Percentiles rank a stretch among this genome's conserved stretches.
These are phyloP conservation scores for Hygrophoropsis aurantiaca DNA, from an alignment of 768 basidiomycete genomes.

Conservation along the genomic window DNA sequence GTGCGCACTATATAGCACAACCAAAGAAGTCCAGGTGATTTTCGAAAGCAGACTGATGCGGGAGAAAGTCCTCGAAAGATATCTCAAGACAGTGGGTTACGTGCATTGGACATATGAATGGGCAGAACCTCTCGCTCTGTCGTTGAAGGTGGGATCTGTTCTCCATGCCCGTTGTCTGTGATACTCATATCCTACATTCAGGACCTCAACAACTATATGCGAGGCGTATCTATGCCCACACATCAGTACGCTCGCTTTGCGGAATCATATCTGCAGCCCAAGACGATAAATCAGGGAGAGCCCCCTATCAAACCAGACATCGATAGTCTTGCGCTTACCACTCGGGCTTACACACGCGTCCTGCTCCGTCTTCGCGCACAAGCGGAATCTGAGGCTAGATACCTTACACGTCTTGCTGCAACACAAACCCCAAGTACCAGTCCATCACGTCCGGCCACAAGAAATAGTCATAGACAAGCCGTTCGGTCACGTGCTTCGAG, in stretches of 20 bases:
- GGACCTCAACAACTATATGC: constrained; percentile 81
- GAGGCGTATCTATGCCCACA: constrained; percentile 72
- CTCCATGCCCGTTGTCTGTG: background rate
- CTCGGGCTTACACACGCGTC: constrained; percentile 78
- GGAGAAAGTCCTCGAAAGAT: constrained; percentile 70
- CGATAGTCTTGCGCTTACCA: constrained; percentile 55
- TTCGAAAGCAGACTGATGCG: constrained; percentile 50
- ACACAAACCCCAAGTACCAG: constrained; percentile 3
- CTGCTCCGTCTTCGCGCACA: constrained; percentile 76
- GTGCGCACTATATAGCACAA: constrained; percentile 57
- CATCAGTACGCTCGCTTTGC: constrained; percentile 71
- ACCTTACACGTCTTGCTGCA: constrained; percentile 14
- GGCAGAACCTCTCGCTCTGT: constrained; percentile 61
- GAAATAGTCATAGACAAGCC: constrained; percentile 26
- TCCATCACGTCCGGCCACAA: constrained; percentile 14
- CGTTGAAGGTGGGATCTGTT: constrained; percentile 51
- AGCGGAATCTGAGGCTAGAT: constrained; percentile 58
- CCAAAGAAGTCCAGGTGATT: constrained; percentile 52
- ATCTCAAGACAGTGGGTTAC: constrained; percentile 72
- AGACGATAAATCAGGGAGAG: constrained; percentile 36
- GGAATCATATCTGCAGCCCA: constrained; percentile 53
- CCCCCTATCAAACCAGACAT: constrained; percentile 46
- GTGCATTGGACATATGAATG: constrained; percentile 55
- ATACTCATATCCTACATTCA: constrained; percentile 30
- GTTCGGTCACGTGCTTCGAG: constrained; percentile 63